These are phyloP conservation scores for Daedalea quercina DNA, from an alignment of 768 basidiomycete species.

Conservation along the genomic window DNA sequence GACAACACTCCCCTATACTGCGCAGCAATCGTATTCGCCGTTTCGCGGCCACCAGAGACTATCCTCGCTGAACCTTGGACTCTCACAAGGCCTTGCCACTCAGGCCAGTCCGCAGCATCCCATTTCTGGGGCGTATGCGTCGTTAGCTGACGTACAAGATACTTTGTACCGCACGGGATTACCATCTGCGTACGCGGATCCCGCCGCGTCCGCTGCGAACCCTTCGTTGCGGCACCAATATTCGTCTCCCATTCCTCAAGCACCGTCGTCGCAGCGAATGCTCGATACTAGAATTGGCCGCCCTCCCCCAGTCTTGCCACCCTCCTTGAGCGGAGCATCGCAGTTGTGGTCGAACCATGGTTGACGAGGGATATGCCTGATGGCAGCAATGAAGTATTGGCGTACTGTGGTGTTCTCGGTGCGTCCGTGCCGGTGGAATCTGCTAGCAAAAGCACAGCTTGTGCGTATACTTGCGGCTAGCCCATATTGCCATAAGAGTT, in stretches of 20 bases:
- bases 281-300: background rate
- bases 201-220: slow-evolving; percentile 4
- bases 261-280: background rate
- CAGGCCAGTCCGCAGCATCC: slow-evolving; percentile 7
- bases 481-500: background rate
- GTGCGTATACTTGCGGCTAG: background rate
- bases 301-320: background rate
- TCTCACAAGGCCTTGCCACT: background rate
- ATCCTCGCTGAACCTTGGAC: background rate
- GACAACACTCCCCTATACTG: background rate
- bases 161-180: slow-evolving; percentile 11
- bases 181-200: slow-evolving; percentile 13
- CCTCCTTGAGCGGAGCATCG: background rate
- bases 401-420: no score
- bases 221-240: background rate
- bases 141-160: slow-evolving; percentile 4
- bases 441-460: no score
- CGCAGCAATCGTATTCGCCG: slow-evolving; percentile 7
- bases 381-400: no score
- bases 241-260: background rate
- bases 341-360: slow-evolving; percentile 3
- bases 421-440: no score
- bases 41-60: slow-evolving; percentile 6
- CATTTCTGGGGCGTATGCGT: slow-evolving; percentile 9
- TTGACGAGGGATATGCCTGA: background rate